These are phyloP conservation scores for Fusarium dimerum DNA, from an alignment of 2,329 filamentous ascomycete species.

Conservation along the genomic window DNA sequence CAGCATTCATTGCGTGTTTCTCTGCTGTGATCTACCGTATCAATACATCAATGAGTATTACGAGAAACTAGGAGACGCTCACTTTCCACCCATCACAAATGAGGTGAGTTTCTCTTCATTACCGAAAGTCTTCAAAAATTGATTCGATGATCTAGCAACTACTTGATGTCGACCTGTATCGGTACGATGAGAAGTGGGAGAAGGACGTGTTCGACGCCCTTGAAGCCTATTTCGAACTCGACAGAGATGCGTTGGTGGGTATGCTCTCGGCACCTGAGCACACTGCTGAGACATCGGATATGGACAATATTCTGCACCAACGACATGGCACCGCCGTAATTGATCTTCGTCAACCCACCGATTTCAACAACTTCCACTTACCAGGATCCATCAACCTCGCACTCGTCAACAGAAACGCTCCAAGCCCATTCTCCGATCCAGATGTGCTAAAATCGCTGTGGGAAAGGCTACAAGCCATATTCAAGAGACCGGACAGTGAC, in stretches of 20 bases:
- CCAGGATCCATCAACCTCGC: conserved; percentile 48
- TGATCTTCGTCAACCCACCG: conserved; percentile 44
- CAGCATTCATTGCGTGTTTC: conserved; percentile 55
- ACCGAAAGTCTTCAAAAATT: not conserved
- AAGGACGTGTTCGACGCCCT: conserved; percentile 14
- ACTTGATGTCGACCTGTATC: conserved; percentile 24
- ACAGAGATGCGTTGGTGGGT: conserved; percentile 12
- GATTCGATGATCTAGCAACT: conserved; percentile 17
- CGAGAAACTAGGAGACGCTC: conserved; percentile 48
- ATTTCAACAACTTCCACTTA: conserved; percentile 45
- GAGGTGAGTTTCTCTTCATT: conserved; percentile 29
- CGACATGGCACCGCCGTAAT: conserved; percentile 38
- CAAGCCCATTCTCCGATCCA: conserved; percentile 49
- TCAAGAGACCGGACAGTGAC: conserved; percentile 32
- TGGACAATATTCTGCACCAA: conserved; percentile 12
- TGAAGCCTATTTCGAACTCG: conserved; percentile 13
- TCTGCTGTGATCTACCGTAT: conserved; percentile 65
- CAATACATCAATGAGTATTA: conserved; percentile 64
- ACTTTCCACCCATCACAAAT: conserved; percentile 52
- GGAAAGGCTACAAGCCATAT: conserved; percentile 46
- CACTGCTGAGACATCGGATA: not conserved
- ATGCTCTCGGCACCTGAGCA: conserved; percentile 6
- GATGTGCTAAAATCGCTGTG: conserved; percentile 46
- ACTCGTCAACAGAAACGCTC: conserved; percentile 36
- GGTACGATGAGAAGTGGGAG: conserved; percentile 33